phyloP scores from a whole-genome alignment of 2,329 filamentous ascomycete species.

The Orbilia ellipsospora region DNA sequence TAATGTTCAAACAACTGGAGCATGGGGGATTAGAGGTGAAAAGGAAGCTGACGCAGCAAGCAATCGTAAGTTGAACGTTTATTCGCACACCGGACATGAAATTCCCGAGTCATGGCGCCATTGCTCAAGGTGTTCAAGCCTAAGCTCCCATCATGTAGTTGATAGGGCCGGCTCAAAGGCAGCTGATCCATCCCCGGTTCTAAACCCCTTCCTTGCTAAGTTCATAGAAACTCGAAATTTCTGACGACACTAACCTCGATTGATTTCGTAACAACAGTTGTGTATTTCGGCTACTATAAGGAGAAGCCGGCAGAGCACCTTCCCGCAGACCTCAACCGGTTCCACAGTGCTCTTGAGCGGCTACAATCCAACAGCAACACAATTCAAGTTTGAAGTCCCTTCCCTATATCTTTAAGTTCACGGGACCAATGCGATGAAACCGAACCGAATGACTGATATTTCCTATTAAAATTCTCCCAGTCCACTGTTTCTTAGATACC shows the following conservation, averaged over 20 bases:
- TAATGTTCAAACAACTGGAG: conserved; percentile 7
- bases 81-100: neutral
- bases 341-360: conserved; percentile 38
- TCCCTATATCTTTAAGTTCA: neutral
- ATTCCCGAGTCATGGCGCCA: neutral
- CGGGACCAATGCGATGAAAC: neutral
- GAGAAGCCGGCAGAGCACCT: conserved; percentile 37
- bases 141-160: too few relatives aligned
- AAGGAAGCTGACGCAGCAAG: conserved; percentile 9
- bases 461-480: conserved; percentile 11
- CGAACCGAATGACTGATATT: neutral
- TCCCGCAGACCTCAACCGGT: conserved; percentile 20
- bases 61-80: conserved; percentile 2
- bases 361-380: conserved; percentile 22
- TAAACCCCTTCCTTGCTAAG: too few relatives aligned
- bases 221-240: neutral
- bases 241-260: neutral
- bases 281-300: conserved; percentile 43
- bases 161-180: too few relatives aligned
- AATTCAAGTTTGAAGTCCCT: conserved; percentile 35
- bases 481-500: neutral
- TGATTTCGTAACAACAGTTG: conserved; percentile 18
- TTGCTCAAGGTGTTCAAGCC: neutral
- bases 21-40: conserved; percentile 29
- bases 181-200: too few relatives aligned